Evolutionary conservation across 1,284 basidiomycete genomes (phyloP).

Genomic region (Cronartium quercuum): DNA sequence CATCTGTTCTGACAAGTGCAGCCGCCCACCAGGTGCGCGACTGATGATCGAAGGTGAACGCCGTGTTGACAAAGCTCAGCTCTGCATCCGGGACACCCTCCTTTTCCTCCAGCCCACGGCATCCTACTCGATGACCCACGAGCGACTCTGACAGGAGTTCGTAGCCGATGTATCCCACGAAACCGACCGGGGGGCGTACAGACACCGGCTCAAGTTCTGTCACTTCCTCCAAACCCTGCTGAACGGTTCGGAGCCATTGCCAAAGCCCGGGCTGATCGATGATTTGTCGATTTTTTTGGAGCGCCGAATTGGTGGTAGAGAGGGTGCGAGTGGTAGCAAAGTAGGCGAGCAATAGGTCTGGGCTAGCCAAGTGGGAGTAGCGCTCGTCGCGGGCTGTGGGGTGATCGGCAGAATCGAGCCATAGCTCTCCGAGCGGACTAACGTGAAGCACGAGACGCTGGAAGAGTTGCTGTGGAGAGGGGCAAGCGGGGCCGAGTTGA

Average conservation of each 20-base stretch:
- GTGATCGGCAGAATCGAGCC: slow-evolving; percentile 26
- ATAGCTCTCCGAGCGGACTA: slow-evolving; percentile 6
- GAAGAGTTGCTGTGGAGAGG: slow-evolving; percentile 10
- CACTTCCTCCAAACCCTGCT: not conserved
- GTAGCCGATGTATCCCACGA: slow-evolving; percentile 30
- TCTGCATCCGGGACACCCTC: slow-evolving; percentile 12
- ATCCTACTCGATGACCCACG: not conserved
- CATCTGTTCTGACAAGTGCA: slow-evolving; percentile 1
- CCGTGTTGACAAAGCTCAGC: slow-evolving; percentile 20
- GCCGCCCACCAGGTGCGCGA: slow-evolving; percentile 13
- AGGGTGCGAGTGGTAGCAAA: slow-evolving; percentile 1
- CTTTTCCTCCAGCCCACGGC: not conserved
- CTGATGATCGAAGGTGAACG: slow-evolving; percentile 13
- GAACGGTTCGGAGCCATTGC: slow-evolving; percentile 13
- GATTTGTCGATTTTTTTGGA: not conserved
- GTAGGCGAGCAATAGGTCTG: slow-evolving; percentile 19
- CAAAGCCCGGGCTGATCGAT: not conserved
- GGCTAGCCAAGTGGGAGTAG: slow-evolving; percentile 10
- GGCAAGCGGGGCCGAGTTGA: slow-evolving; percentile 1
- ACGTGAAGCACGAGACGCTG: not conserved
- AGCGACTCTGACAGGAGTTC: slow-evolving; percentile 31
- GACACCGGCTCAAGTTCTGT: not conserved
- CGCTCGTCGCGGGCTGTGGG: not conserved
- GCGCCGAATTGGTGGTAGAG: not conserved
- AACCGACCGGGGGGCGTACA: slow-evolving; percentile 14